Base-by-base conservation (phyloP, 345 rosid genomes). In the Bruguiera sexangula region DNA sequence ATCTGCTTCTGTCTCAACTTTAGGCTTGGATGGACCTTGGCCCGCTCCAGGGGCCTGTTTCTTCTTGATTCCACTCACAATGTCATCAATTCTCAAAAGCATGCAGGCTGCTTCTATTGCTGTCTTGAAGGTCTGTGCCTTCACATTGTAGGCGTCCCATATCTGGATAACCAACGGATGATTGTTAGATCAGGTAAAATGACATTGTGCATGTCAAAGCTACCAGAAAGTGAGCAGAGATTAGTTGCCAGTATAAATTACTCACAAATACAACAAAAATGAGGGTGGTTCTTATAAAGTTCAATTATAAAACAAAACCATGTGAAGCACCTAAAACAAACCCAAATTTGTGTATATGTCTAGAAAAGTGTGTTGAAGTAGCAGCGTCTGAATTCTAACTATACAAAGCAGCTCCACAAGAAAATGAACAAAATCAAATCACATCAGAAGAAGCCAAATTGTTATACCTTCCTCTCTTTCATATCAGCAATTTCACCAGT, bases 31-130 rank as follows among this genome's bases (percentile, higher is more conserved):
- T 20, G 85, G 85, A 34, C 69, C 74, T 61, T 13, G 50, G 50
- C 50, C 50, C 0, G 96, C 82, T 59, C 96, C 99, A 7, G 99
- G 88, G 65, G 96, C 89, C 77, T 86, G 90, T 82, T 86, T 84
- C 90, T 92, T 92, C 91, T 95, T 92, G 74, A 95, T 87, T 56
- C 99, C 99, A 67, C 99, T 95, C 36, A 95, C 97, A 69, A 92
- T 95, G 84, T 95, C 97, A 37, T 95, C 96, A 34, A 92, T 95
- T 74, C 99, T 81, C 39, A 95, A 74, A 71, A 95, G 96, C 99
- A 95, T 88, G 81, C 91, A 91, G 1, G 97, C 92, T 0, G 96
- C 88, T 81, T 95, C 99, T 26, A 91, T 95, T 21, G 99, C 93
- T 20, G 99, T 92, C 75, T 95, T 95, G 70, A 91, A 95, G 54